Evolutionary conservation across 2,329 filamentous ascomycete genomes (phyloP).

Genomic region (Paraconiothyrium brasiliense): DNA sequence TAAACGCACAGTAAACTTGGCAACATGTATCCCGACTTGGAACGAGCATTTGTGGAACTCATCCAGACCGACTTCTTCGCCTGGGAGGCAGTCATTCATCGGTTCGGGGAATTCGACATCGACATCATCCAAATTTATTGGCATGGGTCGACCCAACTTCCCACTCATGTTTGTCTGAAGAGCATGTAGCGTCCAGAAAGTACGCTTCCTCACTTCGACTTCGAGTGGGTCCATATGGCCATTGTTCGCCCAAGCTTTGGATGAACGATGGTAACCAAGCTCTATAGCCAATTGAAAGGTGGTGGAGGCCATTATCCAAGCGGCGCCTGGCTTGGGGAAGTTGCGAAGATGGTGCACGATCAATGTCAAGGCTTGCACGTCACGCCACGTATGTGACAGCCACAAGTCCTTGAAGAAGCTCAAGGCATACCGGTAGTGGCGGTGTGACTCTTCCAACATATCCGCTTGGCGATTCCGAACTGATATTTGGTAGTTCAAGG

Average conservation of each 20-base stretch:
- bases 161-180: slow-evolving; percentile 75
- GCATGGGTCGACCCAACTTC: slow-evolving; percentile 80
- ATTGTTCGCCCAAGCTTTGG: slow-evolving; percentile 64
- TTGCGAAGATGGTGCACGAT: slow-evolving; percentile 77
- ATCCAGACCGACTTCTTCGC: slow-evolving; percentile 58
- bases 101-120: slow-evolving; percentile 80
- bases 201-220: slow-evolving; percentile 79
- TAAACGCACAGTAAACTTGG: slow-evolving; percentile 72
- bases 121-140: slow-evolving; percentile 76
- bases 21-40: slow-evolving; percentile 71
- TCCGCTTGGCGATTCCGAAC: slow-evolving; percentile 67
- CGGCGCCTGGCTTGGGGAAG: slow-evolving; percentile 81
- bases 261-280: slow-evolving; percentile 77
- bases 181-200: slow-evolving; percentile 77
- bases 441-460: slow-evolving; percentile 72
- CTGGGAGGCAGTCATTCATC: slow-evolving; percentile 75
- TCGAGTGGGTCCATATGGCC: slow-evolving; percentile 63
- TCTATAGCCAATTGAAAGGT: slow-evolving; percentile 77
- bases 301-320: slow-evolving; percentile 72
- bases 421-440: slow-evolving; percentile 80
- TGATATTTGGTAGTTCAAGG: slow-evolving; percentile 81
- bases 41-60: slow-evolving; percentile 70
- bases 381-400: slow-evolving; percentile 68
- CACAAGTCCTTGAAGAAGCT: slow-evolving; percentile 73
- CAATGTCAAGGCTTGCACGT: slow-evolving; percentile 77